Base-by-base conservation (phyloP, 2,329 filamentous ascomycete genomes). In the Pseudogymnoascus sp. region DNA sequence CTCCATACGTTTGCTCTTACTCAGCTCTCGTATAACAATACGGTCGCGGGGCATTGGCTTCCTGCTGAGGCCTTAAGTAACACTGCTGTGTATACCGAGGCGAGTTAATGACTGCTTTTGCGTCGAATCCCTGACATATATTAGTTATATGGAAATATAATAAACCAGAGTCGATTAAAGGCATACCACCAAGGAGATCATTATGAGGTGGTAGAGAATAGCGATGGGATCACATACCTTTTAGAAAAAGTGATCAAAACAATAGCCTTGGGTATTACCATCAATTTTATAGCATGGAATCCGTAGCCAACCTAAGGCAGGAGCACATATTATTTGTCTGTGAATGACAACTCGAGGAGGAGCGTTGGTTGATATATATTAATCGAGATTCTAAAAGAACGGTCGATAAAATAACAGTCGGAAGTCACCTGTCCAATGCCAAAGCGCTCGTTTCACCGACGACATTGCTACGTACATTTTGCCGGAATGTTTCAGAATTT, bases 21-120 rank as follows among this genome's bases (percentile, higher is more conserved):
- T 7, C 58, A 60, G 37, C 58, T 60, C 36, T 6, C 36, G 6
- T 50, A 60, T 41, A 60, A 60, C 14, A 60, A 60, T 9, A 60
- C 58, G 20, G 28, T 60, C 9, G 37, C 37, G 3, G 37, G 37
- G 58, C 20, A 18, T 16, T 60, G 58, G 58, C 36, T 60, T 39
- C 36, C 58, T 2, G 58, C 58, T 33, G 58, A 60, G 58, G 28
- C 18, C 14, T 16, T 60, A 2, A 60, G 35, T 20, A 33, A 60
- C 30, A 16, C 37, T 60, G 41, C 22, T n/a, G 58, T 60, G 37
- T 54, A 60, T 20, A n/a, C 12, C 4, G 58, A 60, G 22, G 37
- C 58, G 22, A 47, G 58, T 20, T 60, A 41, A 28, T 11, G 14
- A 11, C 4, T 7, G 30, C 11, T 59, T 59, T 33, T 33, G 9